phyloP scores from a whole-genome alignment of 345 rosid genomes.

The Lepidium africanum region DNA sequence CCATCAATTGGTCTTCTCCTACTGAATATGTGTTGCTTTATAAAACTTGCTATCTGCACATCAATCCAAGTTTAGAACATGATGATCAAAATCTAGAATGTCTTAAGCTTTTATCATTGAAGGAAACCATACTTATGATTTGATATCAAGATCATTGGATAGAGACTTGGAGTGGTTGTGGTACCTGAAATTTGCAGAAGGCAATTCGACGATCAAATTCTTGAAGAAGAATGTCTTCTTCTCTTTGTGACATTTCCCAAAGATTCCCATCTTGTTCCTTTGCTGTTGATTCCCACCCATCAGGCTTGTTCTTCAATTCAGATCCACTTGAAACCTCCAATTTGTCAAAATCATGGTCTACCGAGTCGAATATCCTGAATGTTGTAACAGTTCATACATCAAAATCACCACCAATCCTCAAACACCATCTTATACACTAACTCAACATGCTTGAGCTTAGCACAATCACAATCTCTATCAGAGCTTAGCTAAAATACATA shows the following conservation, averaged over 20 bases:
- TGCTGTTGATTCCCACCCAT: constrained; percentile 91
- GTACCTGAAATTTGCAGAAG: constrained; percentile 85
- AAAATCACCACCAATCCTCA: background rate
- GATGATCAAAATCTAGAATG: background rate
- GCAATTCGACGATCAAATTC: constrained; percentile 89
- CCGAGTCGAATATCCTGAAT: constrained; percentile 69
- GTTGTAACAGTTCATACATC: background rate
- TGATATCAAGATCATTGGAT: background rate
- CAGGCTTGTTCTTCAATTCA: constrained; percentile 79
- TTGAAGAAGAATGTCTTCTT: constrained; percentile 90
- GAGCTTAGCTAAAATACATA: background rate
- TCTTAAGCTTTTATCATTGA: background rate
- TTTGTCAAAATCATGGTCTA: constrained; percentile 52
- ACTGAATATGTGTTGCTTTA: constrained; percentile 90
- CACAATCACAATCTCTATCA: background rate
- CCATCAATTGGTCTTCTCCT: constrained; percentile 94
- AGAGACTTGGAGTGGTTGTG: background rate
- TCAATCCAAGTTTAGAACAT: background rate
- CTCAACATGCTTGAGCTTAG: background rate
- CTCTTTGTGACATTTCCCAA: constrained; percentile 98
- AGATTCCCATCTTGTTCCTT: constrained; percentile 75
- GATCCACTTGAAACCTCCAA: constrained; percentile 46
- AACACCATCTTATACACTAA: background rate
- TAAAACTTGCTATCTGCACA: constrained; percentile 89
- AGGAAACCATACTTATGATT: background rate